Evolutionary conservation across 1,284 basidiomycete genomes (phyloP), one percentile per base, ranked within the genome.

Genomic region (Moesziomyces antarcticus): DNA sequence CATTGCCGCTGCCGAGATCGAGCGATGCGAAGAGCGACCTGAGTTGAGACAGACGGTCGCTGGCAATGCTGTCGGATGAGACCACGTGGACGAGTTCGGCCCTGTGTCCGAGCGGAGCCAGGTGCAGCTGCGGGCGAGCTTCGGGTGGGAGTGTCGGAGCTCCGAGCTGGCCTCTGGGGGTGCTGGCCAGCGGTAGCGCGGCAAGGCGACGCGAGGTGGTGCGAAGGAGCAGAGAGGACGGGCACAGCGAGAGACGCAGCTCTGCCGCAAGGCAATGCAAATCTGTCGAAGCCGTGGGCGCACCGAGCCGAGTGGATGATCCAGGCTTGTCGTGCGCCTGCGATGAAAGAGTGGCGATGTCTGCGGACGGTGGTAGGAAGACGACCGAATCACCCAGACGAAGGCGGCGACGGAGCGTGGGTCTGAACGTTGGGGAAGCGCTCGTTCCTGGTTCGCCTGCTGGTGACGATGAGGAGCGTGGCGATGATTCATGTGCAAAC

Each of bases 1-100:
- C 16, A 14, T n/a, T 20, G 20, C 37, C 16, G 37, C 20, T 20
- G 20, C 20, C 47, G 13, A n/a, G 10, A 20, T 43, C 5, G 24
- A 60, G 37, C 1, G 25, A 21, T 2, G 43, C 56, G 14, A 69
- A 56, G 14, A 47, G 25, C 6, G 48, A 21, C 22, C 40, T n/a
- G 6, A 69, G 27, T 30, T 69, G 60, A 14, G 48, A 27, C 0
- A 63, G 52, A 24, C 63, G 52, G 25, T 63, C 66, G 8, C 48
- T 22, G 4, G 56, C 66, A 10, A 69, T 14, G 20, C 37, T 21
- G 20, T 33, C 22, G 2, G 49, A 6, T 1, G 66, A 46, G 2
- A 63, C 40, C 5, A 59, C 40, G 9, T 56, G 60, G 0, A 47
- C 1, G 2, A 69, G 56, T 9, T 63, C 44, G 20, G 56, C 66